Evolutionary conservation across 495 filamentous ascomycete genomes (phyloP).

Genomic region (Penicillium riverlandense): DNA sequence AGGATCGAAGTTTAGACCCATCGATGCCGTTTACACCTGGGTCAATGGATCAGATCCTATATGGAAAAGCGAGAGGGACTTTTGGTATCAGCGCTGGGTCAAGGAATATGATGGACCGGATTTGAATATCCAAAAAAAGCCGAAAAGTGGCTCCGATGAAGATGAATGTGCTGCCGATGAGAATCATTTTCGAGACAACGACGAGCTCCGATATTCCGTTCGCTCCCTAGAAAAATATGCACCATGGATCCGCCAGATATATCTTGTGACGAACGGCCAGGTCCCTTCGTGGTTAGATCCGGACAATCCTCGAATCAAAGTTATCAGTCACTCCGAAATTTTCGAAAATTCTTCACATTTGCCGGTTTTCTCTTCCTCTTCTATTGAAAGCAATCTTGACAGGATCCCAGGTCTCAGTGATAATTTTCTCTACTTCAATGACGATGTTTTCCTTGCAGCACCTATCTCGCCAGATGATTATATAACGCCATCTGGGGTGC

Average conservation of each 20-base stretch:
- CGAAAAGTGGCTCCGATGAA: conserved; percentile 1
- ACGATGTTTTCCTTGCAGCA: conserved; percentile 3
- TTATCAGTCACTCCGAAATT: conserved; percentile 3
- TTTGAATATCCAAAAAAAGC: background rate
- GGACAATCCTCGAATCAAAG: conserved; percentile 2
- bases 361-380: conserved; percentile 2
- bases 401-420: conserved; percentile 3
- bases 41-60: conserved; percentile 4
- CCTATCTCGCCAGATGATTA: conserved; percentile 2
- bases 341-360: conserved; percentile 4
- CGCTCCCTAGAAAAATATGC: conserved; percentile 1
- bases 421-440: conserved; percentile 3
- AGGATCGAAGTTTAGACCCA: background rate
- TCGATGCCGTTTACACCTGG: conserved; percentile 5
- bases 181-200: conserved; percentile 5
- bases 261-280: conserved; percentile 4
- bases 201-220: conserved; percentile 5
- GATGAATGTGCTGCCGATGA: background rate
- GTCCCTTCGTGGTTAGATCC: conserved; percentile 1
- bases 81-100: conserved; percentile 4
- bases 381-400: conserved; percentile 3
- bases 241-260: conserved; percentile 3
- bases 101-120: conserved; percentile 1
- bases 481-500: conserved; percentile 1
- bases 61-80: conserved; percentile 4